phyloP scores from a whole-genome alignment of 2,329 filamentous ascomycete genomes.

The Fusarium robinianum region DNA sequence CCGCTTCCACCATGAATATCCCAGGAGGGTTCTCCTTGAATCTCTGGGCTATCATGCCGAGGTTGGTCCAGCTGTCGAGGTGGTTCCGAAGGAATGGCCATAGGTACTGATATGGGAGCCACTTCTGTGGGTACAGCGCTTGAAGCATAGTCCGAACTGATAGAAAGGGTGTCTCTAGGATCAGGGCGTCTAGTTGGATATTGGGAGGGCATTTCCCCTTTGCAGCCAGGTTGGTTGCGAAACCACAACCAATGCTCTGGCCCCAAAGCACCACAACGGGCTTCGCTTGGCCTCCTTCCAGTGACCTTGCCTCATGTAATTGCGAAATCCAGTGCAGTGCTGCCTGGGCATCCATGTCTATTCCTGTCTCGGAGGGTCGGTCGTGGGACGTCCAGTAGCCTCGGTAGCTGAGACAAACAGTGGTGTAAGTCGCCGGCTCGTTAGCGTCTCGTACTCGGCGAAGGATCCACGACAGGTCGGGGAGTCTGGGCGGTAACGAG shows the following conservation, averaged over 20 bases:
- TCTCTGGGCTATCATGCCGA: constrained; percentile 47
- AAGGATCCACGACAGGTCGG: constrained; percentile 59
- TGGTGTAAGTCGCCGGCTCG: constrained; percentile 48
- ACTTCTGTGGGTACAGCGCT: constrained; percentile 75
- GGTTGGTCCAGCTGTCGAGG: constrained; percentile 58
- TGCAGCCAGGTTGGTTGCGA: constrained; percentile 65
- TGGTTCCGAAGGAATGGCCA: constrained; percentile 73
- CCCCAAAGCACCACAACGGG: constrained; percentile 69
- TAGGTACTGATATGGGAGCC: constrained; percentile 77
- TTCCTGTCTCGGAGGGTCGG: constrained; percentile 69
- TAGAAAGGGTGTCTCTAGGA: constrained; percentile 78
- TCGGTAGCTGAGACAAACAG: constrained; percentile 65
- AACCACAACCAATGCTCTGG: constrained; percentile 75
- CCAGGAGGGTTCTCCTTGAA: constrained; percentile 38
- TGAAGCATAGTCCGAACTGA: constrained; percentile 72
- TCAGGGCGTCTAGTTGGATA: constrained; percentile 53
- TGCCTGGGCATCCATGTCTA: constrained; percentile 69
- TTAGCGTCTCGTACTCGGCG: constrained; percentile 48
- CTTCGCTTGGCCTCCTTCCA: constrained; percentile 23
- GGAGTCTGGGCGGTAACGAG: constrained; percentile 60
- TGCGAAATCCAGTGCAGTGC: constrained; percentile 64
- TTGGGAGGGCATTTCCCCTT: constrained; percentile 42
- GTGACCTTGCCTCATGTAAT: constrained; percentile 38
- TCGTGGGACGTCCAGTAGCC: constrained; percentile 81
- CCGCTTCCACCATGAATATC: constrained; percentile 59